Base-by-base conservation (phyloP, 208 protist genomes). In the Leishmania tropica region DNA sequence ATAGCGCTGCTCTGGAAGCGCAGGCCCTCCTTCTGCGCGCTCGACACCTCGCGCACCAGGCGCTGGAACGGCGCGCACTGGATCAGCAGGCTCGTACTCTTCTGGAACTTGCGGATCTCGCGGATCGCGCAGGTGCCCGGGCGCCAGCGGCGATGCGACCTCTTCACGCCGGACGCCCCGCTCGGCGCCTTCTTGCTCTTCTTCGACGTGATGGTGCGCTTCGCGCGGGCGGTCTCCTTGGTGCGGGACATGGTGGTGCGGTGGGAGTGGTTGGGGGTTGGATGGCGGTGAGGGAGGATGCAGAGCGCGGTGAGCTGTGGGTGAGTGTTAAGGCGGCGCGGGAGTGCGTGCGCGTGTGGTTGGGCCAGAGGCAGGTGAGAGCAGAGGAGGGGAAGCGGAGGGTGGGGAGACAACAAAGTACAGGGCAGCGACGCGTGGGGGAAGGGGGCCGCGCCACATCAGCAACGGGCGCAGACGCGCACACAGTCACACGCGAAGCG, bases 101-200 rank as follows among this genome's bases (percentile, higher is more conserved):
- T n/a, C n/a, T n/a, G n/a, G n/a, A n/a, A n/a, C n/a, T n/a, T 60
- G 54, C 54, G 54, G 54, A 60, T 60, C 54, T 60, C 54, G 81
- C 99, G 98, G 54, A 60, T 60, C 54, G 54, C 54, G 54, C 54
- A 60, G 19, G 54, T 60, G 54, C 54, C 54, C 54, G 54, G 54
- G 54, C n/a, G n/a, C n/a, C n/a, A n/a, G n/a, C n/a, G n/a, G n/a
- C n/a, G n/a, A n/a, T n/a, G n/a, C n/a, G n/a, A n/a, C n/a, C n/a
- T n/a, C n/a, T n/a, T n/a, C n/a, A n/a, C n/a, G n/a, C n/a, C n/a
- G n/a, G n/a, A n/a, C n/a, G n/a, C n/a, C n/a, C n/a, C n/a, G n/a
- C n/a, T n/a, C n/a, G n/a, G n/a, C n/a, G n/a, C n/a, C 58, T 99
- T 98, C 95, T 99, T 99, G 86, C 97, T 98, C 88, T 99, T 87